Evolutionary conservation across 1,139 yeast species (phyloP), one percentile per base, ranked within the genome.

Genomic region (Arxiozyma bovina): DNA sequence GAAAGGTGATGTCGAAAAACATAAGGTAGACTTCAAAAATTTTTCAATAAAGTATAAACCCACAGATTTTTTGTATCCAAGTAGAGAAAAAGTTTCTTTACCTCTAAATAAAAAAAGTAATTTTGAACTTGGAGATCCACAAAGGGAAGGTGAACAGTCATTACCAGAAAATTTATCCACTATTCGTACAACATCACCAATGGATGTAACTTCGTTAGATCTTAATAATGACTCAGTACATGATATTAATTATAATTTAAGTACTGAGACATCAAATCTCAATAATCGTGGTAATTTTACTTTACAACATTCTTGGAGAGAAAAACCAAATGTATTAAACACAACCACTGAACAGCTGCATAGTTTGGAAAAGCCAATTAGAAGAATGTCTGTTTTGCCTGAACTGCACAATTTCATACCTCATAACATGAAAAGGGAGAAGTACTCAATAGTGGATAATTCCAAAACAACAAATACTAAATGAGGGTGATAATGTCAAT

Each of bases 1-100:
- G 40, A 45, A 17, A 2, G 40, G 34, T 9, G 42, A 46, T 46
- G 20, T 46, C 4, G 42, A 22, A 9, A 46, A 34, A 20, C 18
- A 46, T 46, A 46, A 46, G 12, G 5, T 46, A 6, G 49, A 46
- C 23, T 46, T 46, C 40, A 38, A 46, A 18, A 46, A 46, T 46
- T 46, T 46, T 20, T 34, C 23, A 34, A 46, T 46, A 34, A 41
- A 42, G 42, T 34, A 46, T 46, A 34, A 9, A 20, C 21, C 21
- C 15, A 25, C 42, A 34, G 49, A 46, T 21, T 11, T 12, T 38
- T 21, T 34, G 15, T 42, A 46, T 34, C 23, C 49, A 21, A 21
- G 25, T 38, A 25, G 18, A 1, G 22, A 46, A 21, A 46, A 42
- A 23, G n/a, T 25, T 22, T 38, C 49, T 38, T 21, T 46, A 38